Base-by-base conservation (phyloP, 768 basidiomycete genomes). In the Mycena filopes region DNA sequence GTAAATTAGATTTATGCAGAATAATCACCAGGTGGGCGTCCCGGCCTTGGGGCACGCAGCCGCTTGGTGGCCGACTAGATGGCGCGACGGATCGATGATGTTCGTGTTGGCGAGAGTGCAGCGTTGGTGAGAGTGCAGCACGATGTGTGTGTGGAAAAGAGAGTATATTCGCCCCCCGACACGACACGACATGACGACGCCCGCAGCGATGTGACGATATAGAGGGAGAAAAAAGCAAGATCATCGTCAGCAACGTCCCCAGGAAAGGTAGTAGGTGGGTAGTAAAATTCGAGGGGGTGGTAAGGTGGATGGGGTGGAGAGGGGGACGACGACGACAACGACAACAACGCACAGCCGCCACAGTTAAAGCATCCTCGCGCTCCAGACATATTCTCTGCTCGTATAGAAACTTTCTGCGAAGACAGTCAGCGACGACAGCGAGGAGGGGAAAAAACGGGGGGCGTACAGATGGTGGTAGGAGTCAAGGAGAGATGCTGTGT, bases 341-440 rank as follows among this genome's bases (percentile, higher is more conserved):
- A 43, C 63, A 58, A 74, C 77, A 77, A 93, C 91, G 87, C 86
- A 92, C 93, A 89, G 82, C 89, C 90, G 81, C 92, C 93, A 83
- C 93, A 95, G 79, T 94, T 94, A 75, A 91, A 95, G 79, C 93
- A 95, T 79, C 90, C 92, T 75, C 93, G 84, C 61, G 81, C 83
- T 58, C 84, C 82, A 71, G 87, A 84, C 86, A 88, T 88, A 6
- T 31, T n/a, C 9, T 43, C 43, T 45, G 21, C 43, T 71, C 72
- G 71, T 73, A 21, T 23, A 45, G 21, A 21, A 45, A 11, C n/a
- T 45, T 45, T 12, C n/a, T 21, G 43, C n/a, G 43, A 9, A 11
- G 36, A 15, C 2, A 7, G 9, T 45, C n/a, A 45, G 43, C 23
- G 43, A 45, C n/a, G 23, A n/a, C n/a, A 45, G 43, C 11, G 9